A percentile compares a stretch with the other conserved stretches of the same genome.
These are phyloP conservation scores for Pichia sp. DNA, from an alignment of 1,139 yeast genomes.

Conservation along the genomic window DNA sequence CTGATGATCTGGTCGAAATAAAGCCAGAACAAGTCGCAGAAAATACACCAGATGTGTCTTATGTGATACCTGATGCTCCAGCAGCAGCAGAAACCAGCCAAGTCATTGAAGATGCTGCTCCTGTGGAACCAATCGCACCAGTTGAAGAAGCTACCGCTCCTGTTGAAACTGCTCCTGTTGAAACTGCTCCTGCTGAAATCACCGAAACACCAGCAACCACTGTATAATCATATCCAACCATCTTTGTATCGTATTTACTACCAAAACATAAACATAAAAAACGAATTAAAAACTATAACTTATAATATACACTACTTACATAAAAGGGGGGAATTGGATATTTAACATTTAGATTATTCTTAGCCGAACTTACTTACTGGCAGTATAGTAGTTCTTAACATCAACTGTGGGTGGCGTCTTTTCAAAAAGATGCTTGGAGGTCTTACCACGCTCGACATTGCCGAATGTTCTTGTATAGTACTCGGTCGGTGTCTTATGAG, in stretches of 20 bases:
- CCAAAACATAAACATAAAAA: neutral
- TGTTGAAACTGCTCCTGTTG: no score
- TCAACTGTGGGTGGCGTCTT: conserved; percentile 17
- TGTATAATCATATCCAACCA: no score
- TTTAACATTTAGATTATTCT: no score
- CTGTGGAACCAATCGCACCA: no score
- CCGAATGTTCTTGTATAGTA: conserved; percentile 26
- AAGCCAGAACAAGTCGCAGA: no score
- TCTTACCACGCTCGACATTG: conserved; percentile 18
- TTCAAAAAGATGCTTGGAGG: conserved; percentile 19
- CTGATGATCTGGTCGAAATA: neutral
- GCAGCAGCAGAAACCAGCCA: no score
- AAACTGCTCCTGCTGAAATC: no score
- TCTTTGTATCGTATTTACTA: no score
- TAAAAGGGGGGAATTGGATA: neutral
- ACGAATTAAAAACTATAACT: neutral
- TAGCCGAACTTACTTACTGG: neutral
- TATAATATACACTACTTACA: neutral
- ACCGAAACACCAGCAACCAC: neutral
- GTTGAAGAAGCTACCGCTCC: no score
- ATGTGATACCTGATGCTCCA: no score
- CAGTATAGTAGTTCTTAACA: conserved; percentile 9
- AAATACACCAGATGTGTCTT: no score
- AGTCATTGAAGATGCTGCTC: no score
- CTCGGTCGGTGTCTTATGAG: conserved; percentile 26